Percentiles rank a stretch among this genome's conserved stretches.
Evolutionary conservation across 163 green algal species (phyloP).

Genomic region (Chlorella variabilis): DNA sequence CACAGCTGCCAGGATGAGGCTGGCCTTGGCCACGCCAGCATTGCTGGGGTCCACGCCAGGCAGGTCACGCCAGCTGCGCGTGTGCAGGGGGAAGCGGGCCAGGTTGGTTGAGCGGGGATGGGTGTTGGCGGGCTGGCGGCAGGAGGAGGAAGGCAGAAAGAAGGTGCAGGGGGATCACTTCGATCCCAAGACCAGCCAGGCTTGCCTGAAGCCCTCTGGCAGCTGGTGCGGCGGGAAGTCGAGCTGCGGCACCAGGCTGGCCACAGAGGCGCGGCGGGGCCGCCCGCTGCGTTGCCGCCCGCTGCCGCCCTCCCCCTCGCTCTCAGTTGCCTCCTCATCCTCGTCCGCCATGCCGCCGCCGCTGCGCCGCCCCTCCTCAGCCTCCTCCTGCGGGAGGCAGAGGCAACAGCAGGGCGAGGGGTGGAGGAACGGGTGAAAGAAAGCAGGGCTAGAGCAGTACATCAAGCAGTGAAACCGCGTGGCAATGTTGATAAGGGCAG

Average conservation of each 20-base stretch:
- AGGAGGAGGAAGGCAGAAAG: neutral
- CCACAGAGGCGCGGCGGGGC: too few species aligned
- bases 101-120: too few species aligned
- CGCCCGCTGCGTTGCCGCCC: too few species aligned
- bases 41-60: constrained; percentile 30
- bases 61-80: constrained; percentile 25
- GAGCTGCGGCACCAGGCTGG: too few species aligned
- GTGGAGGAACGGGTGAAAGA: too few species aligned
- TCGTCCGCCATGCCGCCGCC: neutral
- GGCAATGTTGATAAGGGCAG: too few species aligned
- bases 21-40: neutral
- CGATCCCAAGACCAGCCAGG: neutral
- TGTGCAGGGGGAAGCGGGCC: neutral
- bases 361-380: neutral
- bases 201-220: constrained; percentile 22
- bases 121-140: neutral
- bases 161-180: too few species aligned
- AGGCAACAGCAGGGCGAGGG: neutral
- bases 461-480: too few species aligned
- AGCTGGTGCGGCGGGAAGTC: constrained; percentile 13
- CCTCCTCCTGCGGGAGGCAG: neutral
- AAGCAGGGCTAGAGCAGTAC: too few species aligned
- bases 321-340: neutral
- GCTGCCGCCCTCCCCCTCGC: neutral
- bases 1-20: constrained; percentile 20